These are phyloP conservation scores for Alternaria longipes DNA, from an alignment of 2,329 filamentous ascomycete species.

Conservation along the genomic window DNA sequence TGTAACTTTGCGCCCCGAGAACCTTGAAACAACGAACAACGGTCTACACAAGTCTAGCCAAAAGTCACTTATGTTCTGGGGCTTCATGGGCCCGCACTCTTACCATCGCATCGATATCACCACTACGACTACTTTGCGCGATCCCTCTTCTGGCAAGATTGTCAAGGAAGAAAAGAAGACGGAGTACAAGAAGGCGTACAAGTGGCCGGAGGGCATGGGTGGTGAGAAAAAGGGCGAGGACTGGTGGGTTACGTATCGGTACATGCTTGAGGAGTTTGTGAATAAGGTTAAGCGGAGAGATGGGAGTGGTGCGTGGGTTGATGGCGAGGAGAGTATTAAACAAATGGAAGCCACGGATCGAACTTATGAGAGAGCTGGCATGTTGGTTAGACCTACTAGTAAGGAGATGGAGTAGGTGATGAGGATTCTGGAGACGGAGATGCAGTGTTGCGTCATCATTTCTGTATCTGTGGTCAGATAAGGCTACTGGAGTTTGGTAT, in stretches of 20 bases:
- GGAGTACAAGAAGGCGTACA: constrained; percentile 30
- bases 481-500: not conserved
- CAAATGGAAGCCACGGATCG: constrained; percentile 50
- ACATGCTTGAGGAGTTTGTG: constrained; percentile 50
- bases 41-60: constrained; percentile 19
- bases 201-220: constrained; percentile 44
- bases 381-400: constrained; percentile 33
- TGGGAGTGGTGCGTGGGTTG: constrained; percentile 40
- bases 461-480: not conserved
- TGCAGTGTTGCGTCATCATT: not conserved
- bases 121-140: constrained; percentile 6
- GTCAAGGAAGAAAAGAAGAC: constrained; percentile 19
- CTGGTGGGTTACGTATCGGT: constrained; percentile 50
- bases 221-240: constrained; percentile 30
- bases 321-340: constrained; percentile 45
- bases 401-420: constrained; percentile 12
- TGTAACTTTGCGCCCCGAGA: constrained; percentile 21
- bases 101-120: constrained; percentile 36
- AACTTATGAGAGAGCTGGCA: constrained; percentile 45
- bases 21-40: constrained; percentile 5
- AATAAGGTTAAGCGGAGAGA: constrained; percentile 40
- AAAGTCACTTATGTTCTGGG: constrained; percentile 24
- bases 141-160: constrained; percentile 12
- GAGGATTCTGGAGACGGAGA: not conserved
- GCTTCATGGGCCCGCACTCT: constrained; percentile 32